Conservation (phyloP, 2,329 filamentous ascomycete genomes). For the Polytolypa hystricis region DNA sequence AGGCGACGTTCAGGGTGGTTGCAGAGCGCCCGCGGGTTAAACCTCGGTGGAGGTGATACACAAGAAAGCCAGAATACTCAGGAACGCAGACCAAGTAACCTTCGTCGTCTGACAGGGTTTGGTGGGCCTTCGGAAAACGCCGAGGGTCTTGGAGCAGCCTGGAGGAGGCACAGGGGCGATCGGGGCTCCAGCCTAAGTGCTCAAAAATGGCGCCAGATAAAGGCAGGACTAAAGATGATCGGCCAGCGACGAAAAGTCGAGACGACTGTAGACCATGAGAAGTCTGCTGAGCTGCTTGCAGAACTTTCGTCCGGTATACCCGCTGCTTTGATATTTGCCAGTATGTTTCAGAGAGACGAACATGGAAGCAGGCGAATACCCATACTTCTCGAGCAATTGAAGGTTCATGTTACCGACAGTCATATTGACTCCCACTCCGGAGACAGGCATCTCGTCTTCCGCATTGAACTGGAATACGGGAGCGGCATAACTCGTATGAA, state of each 20-base stretch:
- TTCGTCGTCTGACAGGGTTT: conserved; percentile 53
- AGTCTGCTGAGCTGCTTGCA: conserved; percentile 92
- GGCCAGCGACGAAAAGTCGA: conserved; percentile 73
- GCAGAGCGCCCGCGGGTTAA: conserved; percentile 32
- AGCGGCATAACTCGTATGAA: conserved; percentile 93
- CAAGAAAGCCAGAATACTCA: conserved; percentile 43
- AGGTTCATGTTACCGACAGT: conserved; percentile 76
- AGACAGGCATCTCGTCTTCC: conserved; percentile 71
- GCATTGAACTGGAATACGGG: conserved; percentile 89
- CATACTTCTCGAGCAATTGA: conserved; percentile 87
- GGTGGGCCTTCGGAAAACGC: conserved; percentile 52
- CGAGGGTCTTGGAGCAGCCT: conserved; percentile 52
- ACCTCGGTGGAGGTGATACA: conserved; percentile 32
- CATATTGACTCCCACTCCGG: conserved; percentile 48
- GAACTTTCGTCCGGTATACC: conserved; percentile 87
- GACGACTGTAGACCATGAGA: conserved; percentile 76
- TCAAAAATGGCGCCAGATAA: conserved; percentile 86
- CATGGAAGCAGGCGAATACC: conserved; percentile 91
- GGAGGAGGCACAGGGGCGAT: conserved; percentile 43
- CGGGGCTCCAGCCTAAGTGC: conserved; percentile 60
- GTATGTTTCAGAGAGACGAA: conserved; percentile 96
- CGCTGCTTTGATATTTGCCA: conserved; percentile 85
- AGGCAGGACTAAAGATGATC: conserved; percentile 71
- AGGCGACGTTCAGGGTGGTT: conserved; percentile 51
- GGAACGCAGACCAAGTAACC: conserved; percentile 49